A percentile compares a stretch with the other conserved stretches of the same genome.
Conservation (phyloP, 768 basidiomycete species). For the Lactarius hengduanensis region DNA sequence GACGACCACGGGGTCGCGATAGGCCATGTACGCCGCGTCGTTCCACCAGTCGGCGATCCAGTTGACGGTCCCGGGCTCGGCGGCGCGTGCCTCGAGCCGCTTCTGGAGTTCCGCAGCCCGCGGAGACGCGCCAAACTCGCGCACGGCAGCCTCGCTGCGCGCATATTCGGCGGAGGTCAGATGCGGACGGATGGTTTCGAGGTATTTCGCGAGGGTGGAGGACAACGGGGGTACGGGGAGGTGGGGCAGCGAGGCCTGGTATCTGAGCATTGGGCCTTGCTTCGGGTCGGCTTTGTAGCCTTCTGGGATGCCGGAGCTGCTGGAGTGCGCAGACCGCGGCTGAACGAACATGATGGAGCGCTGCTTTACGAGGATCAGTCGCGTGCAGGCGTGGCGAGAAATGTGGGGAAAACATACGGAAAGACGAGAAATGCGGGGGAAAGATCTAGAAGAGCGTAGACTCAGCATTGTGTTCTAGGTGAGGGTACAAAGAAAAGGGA, state of each 20-base stretch:
- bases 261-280: slow-evolving; percentile 70
- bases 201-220: slow-evolving; percentile 85
- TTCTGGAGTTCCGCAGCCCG: slow-evolving; percentile 71
- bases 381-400: not conserved
- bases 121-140: slow-evolving; percentile 67
- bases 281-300: slow-evolving; percentile 54
- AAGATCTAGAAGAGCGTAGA: slow-evolving; percentile 9
- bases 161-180: slow-evolving; percentile 62
- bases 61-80: slow-evolving; percentile 53
- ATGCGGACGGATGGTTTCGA: slow-evolving; percentile 79
- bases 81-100: slow-evolving; percentile 73
- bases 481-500: not conserved
- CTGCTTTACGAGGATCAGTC: slow-evolving; percentile 1
- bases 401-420: slow-evolving; percentile 10
- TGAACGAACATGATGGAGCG: slow-evolving; percentile 3
- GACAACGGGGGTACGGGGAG: slow-evolving; percentile 84
- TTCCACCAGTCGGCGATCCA: slow-evolving; percentile 99
- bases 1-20: slow-evolving; percentile 87
- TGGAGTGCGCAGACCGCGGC: slow-evolving; percentile 2
- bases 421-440: slow-evolving; percentile 9
- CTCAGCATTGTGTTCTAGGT: slow-evolving; percentile 11
- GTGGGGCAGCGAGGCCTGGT: slow-evolving; percentile 65
- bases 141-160: slow-evolving; percentile 56
- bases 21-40: slow-evolving; percentile 83
- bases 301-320: slow-evolving; percentile 34